Percentiles rank a stretch among this genome's conserved stretches.
Evolutionary conservation across 2,329 filamentous ascomycete genomes (phyloP).

Genomic region (Neopestalotiopsis sp.): DNA sequence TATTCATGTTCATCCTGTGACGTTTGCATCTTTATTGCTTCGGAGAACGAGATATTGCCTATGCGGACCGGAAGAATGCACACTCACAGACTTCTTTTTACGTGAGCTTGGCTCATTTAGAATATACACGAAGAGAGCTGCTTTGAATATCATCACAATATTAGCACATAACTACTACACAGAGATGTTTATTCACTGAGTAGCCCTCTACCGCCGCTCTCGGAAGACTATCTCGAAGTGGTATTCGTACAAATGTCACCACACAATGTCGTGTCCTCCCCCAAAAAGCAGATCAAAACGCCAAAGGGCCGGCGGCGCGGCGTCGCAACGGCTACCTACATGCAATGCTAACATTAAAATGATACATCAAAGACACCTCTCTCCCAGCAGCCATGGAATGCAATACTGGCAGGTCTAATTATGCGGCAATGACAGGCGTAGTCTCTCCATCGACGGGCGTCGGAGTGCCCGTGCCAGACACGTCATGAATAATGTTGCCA

Average conservation of each 20-base stretch:
- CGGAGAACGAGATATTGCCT: no score
- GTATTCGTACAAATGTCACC: not conserved
- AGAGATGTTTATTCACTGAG: not conserved
- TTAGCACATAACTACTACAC: no score
- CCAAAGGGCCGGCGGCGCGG: not conserved
- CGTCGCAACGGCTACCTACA: conserved; percentile 13
- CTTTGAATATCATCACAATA: no score
- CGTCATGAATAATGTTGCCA: conserved; percentile 26
- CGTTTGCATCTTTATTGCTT: no score
- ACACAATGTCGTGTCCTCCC: not conserved
- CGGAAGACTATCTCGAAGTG: not conserved
- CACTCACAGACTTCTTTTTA: no score
- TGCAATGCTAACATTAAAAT: not conserved
- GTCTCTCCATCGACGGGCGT: not conserved
- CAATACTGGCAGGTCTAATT: conserved; percentile 13
- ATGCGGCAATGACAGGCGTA: not conserved
- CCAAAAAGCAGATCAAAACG: conserved; percentile 5
- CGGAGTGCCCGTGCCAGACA: conserved; percentile 14
- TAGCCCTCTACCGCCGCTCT: not conserved
- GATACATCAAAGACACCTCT: conserved; percentile 24
- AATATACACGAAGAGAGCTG: no score
- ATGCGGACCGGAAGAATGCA: no score
- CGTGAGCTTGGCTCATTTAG: no score
- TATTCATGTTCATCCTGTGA: no score
- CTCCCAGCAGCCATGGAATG: conserved; percentile 27